Conservation (phyloP, 371 early-diverging fungal species). For the Mucor piriformis region DNA sequence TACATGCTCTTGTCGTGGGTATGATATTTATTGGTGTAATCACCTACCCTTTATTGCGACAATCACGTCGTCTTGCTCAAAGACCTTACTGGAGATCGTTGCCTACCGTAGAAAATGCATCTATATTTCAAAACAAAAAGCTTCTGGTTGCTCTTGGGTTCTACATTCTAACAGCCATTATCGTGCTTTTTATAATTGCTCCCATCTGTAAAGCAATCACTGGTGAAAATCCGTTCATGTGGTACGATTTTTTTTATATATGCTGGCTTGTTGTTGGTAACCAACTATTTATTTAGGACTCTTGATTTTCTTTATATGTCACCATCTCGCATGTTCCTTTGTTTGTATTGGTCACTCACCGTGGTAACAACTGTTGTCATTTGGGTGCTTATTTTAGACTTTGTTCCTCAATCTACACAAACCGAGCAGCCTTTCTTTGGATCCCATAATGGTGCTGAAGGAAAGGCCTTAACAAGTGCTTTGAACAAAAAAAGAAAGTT, state of each 20-base stretch:
- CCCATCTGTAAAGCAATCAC: constrained; percentile 52
- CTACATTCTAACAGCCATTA: constrained; percentile 38
- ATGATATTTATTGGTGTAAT: constrained; percentile 69
- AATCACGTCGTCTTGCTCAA: constrained; percentile 53
- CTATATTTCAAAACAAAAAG: constrained; percentile 23
- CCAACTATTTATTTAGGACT: constrained; percentile 43
- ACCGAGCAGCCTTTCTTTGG: constrained; percentile 23
- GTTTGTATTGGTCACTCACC: constrained; percentile 62
- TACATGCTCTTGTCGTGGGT: constrained; percentile 65
- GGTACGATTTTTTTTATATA: constrained; percentile 36
- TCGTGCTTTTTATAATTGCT: constrained; percentile 48
- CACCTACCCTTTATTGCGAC: constrained; percentile 56
- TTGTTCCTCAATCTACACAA: constrained; percentile 28
- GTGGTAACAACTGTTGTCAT: constrained; percentile 58
- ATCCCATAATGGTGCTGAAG: constrained; percentile 15
- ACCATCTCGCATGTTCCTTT: constrained; percentile 50
- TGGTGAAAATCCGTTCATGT: constrained; percentile 60
- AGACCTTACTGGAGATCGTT: constrained; percentile 46
- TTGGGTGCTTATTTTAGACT: constrained; percentile 57
- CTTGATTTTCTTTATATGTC: constrained; percentile 53
- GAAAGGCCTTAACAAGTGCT: constrained; percentile 49
- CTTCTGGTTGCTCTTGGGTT: constrained; percentile 39
- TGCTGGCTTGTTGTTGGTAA: too few species aligned
- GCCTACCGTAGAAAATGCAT: not conserved
- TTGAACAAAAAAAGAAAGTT: constrained; percentile 80